Percentiles rank a stretch among this genome's conserved stretches.
Conservation (phyloP, 2,329 filamentous ascomycete species). For the Arachnomyces sp. region DNA sequence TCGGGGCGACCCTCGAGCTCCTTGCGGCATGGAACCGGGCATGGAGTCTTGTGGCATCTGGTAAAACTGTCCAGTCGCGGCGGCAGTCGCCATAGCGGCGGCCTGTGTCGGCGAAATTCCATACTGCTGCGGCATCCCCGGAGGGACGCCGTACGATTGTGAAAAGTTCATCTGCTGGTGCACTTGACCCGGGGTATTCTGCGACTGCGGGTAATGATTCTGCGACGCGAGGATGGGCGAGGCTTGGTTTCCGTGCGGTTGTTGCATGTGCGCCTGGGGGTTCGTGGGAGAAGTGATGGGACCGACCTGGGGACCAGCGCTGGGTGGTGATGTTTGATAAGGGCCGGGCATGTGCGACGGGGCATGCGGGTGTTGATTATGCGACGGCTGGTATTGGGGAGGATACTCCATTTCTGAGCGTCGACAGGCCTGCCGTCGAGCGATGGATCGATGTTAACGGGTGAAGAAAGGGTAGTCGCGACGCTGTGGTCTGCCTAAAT, state of each 20-base stretch:
- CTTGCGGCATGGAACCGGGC: conserved; percentile 50
- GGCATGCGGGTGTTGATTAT: conserved; percentile 54
- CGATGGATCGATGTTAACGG: background rate
- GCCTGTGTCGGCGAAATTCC: conserved; percentile 76
- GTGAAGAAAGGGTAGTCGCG: background rate
- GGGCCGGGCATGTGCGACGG: conserved; percentile 50
- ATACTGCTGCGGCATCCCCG: conserved; percentile 65
- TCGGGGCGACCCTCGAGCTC: conserved; percentile 61
- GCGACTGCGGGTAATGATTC: conserved; percentile 56
- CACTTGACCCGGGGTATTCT: conserved; percentile 51
- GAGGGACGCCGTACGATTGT: conserved; percentile 64
- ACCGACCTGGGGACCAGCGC: conserved; percentile 35
- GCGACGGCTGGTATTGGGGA: conserved; percentile 60
- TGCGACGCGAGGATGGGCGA: conserved; percentile 76
- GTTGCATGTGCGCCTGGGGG: conserved; percentile 57
- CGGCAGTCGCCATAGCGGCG: conserved; percentile 88
- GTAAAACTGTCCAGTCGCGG: conserved; percentile 76
- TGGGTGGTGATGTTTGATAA: conserved; percentile 54
- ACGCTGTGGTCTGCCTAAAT: no score
- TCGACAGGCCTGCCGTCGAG: no score
- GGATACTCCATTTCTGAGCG: conserved; percentile 57
- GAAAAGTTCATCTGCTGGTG: conserved; percentile 73
- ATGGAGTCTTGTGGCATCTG: conserved; percentile 64
- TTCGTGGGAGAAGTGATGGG: conserved; percentile 66
- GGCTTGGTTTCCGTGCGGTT: conserved; percentile 52